Conservation (phyloP, 352 stramenopile species). For the Globisporangium abappressorium region DNA sequence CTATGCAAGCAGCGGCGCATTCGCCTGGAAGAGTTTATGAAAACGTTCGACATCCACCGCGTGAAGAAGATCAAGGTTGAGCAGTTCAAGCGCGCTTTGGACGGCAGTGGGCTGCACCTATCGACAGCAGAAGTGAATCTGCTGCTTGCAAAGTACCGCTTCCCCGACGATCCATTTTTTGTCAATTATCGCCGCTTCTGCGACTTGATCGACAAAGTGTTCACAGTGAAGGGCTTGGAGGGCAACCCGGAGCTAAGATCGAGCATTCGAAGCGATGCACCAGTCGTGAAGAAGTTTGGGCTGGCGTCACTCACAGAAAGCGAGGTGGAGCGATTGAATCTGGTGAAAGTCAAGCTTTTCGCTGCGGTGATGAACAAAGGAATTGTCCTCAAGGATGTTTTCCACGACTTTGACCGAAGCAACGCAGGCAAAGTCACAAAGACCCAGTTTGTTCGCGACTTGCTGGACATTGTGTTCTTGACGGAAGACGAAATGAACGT, state of each 20-base stretch:
- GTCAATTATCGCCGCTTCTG: constrained; percentile 83
- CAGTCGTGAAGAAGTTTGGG: constrained; percentile 34
- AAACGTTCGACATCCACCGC: constrained; percentile 81
- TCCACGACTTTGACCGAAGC: constrained; percentile 83
- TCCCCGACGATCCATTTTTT: constrained; percentile 54
- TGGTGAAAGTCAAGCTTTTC: constrained; percentile 56
- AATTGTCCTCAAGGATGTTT: constrained; percentile 86
- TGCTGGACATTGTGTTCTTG: constrained; percentile 63
- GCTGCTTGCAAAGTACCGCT: constrained; percentile 66
- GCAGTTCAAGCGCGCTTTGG: constrained; percentile 78
- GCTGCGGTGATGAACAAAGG: constrained; percentile 72
- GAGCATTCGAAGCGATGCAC: constrained; percentile 31
- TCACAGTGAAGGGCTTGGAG: constrained; percentile 75
- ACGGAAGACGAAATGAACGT: constrained; percentile 48
- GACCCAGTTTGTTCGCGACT: constrained; percentile 69
- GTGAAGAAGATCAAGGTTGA: constrained; percentile 82
- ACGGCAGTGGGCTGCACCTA: constrained; percentile 72
- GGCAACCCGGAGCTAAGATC: constrained; percentile 44
- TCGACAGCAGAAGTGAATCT: constrained; percentile 45
- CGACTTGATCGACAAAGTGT: constrained; percentile 83
- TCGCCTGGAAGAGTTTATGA: constrained; percentile 86
- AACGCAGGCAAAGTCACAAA: constrained; percentile 84
- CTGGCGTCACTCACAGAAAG: constrained; percentile 23
- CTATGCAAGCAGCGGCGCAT: constrained; percentile 83
- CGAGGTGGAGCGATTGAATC: constrained; percentile 34